A percentile compares a stretch with the other conserved stretches of the same genome.
These are phyloP conservation scores for Penicillium sp. DNA, from an alignment of 2,329 filamentous ascomycete species.

Conservation along the genomic window DNA sequence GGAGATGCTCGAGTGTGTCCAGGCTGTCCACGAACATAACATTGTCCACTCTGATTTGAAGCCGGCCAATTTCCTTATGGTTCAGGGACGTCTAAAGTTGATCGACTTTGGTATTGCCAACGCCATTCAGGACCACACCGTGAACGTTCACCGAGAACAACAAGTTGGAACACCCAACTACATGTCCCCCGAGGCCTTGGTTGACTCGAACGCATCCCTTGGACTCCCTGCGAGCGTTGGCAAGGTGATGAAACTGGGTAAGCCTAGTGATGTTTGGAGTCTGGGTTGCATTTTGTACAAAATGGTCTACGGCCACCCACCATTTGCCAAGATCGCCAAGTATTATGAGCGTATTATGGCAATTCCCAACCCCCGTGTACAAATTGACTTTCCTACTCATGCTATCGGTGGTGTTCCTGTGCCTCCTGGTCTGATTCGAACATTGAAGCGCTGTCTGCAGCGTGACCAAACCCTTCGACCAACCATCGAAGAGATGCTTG, in stretches of 20 bases:
- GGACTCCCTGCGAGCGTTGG: conserved; percentile 48
- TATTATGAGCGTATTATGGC: conserved; percentile 74
- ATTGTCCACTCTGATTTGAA: conserved; percentile 98
- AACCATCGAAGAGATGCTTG: conserved; percentile 58
- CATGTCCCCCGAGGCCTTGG: conserved; percentile 93
- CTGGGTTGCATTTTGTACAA: conserved; percentile 96
- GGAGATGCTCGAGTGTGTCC: conserved; percentile 96
- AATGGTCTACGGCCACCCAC: conserved; percentile 95
- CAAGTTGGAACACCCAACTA: conserved; percentile 97
- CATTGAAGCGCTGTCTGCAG: conserved; percentile 59
- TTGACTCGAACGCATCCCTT: conserved; percentile 74
- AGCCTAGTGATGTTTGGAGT: conserved; percentile 94
- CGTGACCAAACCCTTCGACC: conserved; percentile 59
- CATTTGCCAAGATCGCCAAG: conserved; percentile 88
- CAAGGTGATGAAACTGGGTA: conserved; percentile 93
- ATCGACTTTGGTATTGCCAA: conserved; percentile 99
- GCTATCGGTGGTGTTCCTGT: conserved; percentile 52
- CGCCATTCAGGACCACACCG: conserved; percentile 93
- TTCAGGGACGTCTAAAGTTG: conserved; percentile 85
- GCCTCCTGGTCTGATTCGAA: conserved; percentile 56
- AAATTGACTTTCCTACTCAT: conserved; percentile 48
- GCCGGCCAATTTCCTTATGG: conserved; percentile 93
- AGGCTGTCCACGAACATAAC: conserved; percentile 82
- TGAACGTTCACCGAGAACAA: conserved; percentile 94
- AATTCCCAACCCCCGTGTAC: conserved; percentile 51